Percentiles rank a stretch among this genome's conserved stretches.
Conservation (phyloP, 176 grass and related monocot species). For the Aegilops bicornis region DNA sequence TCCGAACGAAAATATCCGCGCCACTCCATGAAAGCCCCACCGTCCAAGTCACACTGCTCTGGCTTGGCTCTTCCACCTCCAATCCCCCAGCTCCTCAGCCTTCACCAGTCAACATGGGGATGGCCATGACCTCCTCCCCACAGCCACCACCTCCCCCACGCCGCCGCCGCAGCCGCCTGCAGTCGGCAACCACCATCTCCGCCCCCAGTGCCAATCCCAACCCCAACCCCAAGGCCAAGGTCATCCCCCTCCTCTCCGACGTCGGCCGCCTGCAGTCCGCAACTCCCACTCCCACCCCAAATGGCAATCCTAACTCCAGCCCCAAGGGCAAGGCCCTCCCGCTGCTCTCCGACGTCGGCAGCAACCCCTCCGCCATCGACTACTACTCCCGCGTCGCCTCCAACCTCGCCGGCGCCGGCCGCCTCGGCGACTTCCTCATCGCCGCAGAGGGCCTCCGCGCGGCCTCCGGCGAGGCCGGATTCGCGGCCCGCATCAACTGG, state of each 20-base stretch:
- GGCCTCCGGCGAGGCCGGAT: slow-evolving; percentile 42
- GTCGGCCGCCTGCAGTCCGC: slow-evolving; percentile 30
- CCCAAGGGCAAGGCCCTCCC: slow-evolving; percentile 45
- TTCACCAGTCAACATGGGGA: slow-evolving; percentile 30
- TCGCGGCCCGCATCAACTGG: slow-evolving; percentile 62
- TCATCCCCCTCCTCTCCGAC: slow-evolving; percentile 65
- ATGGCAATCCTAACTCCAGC: neutral
- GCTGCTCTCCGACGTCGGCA: slow-evolving; percentile 71
- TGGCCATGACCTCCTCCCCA: slow-evolving; percentile 59
- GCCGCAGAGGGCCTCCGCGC: slow-evolving; percentile 76
- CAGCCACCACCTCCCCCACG: slow-evolving; percentile 27
- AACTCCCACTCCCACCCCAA: neutral
- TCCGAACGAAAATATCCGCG: slow-evolving; percentile 45
- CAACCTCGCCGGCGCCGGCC: slow-evolving; percentile 64
- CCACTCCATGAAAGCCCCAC: slow-evolving; percentile 24
- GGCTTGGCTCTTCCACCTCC: slow-evolving; percentile 5
- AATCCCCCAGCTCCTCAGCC: slow-evolving; percentile 2
- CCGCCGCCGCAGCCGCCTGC: slow-evolving; percentile 16
- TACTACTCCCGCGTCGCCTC: slow-evolving; percentile 88
- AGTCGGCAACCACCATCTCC: neutral
- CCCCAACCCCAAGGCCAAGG: slow-evolving; percentile 27
- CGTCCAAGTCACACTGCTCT: neutral
- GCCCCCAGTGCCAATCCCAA: slow-evolving; percentile 17
- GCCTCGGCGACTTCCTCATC: slow-evolving; percentile 77
- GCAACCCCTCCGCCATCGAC: slow-evolving; percentile 59